Percentiles rank a stretch among this genome's conserved stretches.
Evolutionary conservation across 1,139 yeast genomes (phyloP).

Genomic region (Arxiozyma telluris): DNA sequence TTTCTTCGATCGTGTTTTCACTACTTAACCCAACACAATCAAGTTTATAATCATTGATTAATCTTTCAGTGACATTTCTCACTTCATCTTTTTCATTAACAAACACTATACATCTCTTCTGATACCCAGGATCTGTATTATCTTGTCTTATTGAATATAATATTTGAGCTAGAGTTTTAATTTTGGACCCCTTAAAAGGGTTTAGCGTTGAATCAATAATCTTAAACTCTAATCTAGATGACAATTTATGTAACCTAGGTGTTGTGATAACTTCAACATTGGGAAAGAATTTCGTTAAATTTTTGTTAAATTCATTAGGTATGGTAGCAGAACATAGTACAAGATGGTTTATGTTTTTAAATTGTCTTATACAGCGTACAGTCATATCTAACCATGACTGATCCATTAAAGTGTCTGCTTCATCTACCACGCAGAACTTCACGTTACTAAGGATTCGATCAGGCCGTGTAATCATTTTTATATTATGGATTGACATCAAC

Average conservation of each 20-base stretch:
- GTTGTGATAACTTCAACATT: constrained; percentile 62
- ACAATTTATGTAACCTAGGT: constrained; percentile 75
- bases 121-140: constrained; percentile 66
- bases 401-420: constrained; percentile 90
- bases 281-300: constrained; percentile 56
- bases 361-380: constrained; percentile 42
- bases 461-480: constrained; percentile 40
- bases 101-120: constrained; percentile 78
- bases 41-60: constrained; percentile 49
- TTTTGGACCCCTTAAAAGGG: constrained; percentile 77
- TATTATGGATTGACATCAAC: constrained; percentile 38
- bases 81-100: constrained; percentile 71
- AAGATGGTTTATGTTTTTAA: constrained; percentile 51
- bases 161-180: constrained; percentile 80
- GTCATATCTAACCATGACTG: constrained; percentile 71
- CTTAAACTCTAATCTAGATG: constrained; percentile 61
- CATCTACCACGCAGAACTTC: constrained; percentile 72
- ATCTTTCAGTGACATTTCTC: constrained; percentile 42
- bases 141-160: constrained; percentile 78
- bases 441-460: constrained; percentile 40
- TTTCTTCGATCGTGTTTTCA: constrained; percentile 47
- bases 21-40: constrained; percentile 60
- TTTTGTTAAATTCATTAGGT: constrained; percentile 64
- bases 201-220: constrained; percentile 65
- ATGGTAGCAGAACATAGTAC: constrained; percentile 87